A percentile compares a stretch with the other conserved stretches of the same genome.
These are phyloP conservation scores for Ophiocordyceps camponoti-rufipedis DNA, from an alignment of 2,329 filamentous ascomycete genomes.

Conservation along the genomic window DNA sequence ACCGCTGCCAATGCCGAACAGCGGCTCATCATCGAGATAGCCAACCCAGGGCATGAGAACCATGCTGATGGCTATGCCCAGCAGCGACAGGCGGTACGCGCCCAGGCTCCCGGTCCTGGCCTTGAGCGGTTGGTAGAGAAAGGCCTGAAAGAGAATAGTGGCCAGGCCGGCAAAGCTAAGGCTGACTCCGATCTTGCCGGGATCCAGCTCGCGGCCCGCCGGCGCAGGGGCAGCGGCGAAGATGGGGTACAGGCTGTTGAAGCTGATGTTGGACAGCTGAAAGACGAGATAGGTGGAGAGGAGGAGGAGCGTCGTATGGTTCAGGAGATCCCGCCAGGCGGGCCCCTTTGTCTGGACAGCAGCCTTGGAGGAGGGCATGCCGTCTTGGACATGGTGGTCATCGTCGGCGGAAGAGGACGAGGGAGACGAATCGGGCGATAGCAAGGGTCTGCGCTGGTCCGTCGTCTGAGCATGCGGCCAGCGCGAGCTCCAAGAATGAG, in stretches of 20 bases:
- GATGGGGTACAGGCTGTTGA: conserved; percentile 88
- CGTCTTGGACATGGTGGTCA: conserved; percentile 5
- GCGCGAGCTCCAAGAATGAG: conserved; percentile 18
- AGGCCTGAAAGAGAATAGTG: conserved; percentile 81
- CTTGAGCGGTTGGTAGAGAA: conserved; percentile 64
- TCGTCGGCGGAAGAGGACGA: conserved; percentile 3
- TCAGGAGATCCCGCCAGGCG: conserved; percentile 43
- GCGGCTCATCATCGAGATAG: conserved; percentile 43
- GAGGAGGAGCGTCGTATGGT: conserved; percentile 64
- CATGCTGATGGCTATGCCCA: conserved; percentile 69
- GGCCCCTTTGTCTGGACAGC: conserved; percentile 10
- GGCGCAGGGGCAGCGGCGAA: conserved; percentile 65
- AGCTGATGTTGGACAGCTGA: conserved; percentile 83
- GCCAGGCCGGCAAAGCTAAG: conserved; percentile 68
- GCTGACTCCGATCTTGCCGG: conserved; percentile 68
- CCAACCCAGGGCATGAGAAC: conserved; percentile 79
- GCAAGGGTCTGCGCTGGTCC: conserved; percentile 10
- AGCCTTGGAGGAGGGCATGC: background rate
- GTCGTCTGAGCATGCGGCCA: conserved; percentile 14
- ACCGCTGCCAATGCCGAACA: conserved; percentile 40
- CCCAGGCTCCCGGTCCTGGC: conserved; percentile 68
- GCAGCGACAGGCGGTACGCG: conserved; percentile 62
- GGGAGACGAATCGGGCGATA: conserved; percentile 9
- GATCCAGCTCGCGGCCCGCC: conserved; percentile 56
- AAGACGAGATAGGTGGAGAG: conserved; percentile 82